Base-by-base conservation (phyloP, 345 rosid genomes). In the Melastoma malabathricum region DNA sequence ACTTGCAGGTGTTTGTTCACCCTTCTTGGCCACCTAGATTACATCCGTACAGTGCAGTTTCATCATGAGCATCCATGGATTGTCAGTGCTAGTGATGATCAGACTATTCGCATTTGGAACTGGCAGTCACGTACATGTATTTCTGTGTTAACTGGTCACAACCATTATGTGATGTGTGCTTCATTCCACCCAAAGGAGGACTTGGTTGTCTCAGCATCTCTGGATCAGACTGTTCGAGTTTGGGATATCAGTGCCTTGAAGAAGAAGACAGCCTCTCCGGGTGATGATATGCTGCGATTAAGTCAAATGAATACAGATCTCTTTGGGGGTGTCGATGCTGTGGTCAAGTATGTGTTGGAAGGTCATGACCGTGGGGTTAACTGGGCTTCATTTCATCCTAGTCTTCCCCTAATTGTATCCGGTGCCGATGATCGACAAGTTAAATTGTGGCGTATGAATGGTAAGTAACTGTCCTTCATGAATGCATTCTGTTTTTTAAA, bases 391-490 rank as follows among this genome's bases (percentile, higher is more conserved):
- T 92, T 92, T 66, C 98, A 92, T 59, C 98, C 98, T 47, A 82
- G 77, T 17, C 82, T 92, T 52, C 97, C 98, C 55, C 70, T 92
- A 58, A 87, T 92, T 34, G 98, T 92, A 64, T 92, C 98, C 0
- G 98, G 97, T 59, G 98, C 97, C 13, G 98, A 92, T 77, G 98
- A 92, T 57, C 95, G 94, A 29, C 94, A 92, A 79, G 90, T 92
- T 55, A 92, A 92, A 65, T 68, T 87, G 59, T 92, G 98, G 98
- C 89, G 98, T 53, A 87, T 84, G 93, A 92, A 84, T 57, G 98
- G 98, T 87, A 72, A 34, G 41, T 34, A 34, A 34, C 41, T 34
- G 41, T 1, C 41, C 2, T 1, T 34, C 41, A 34, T 22, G 25
- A 22, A 12, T 34, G 12, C 12, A 34, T 12, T 34, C 2, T 34